Evolutionary conservation across 2,329 filamentous ascomycete species (phyloP), one percentile per base, ranked within the genome.

Genomic region (Fonsecaea multimorphosa): DNA sequence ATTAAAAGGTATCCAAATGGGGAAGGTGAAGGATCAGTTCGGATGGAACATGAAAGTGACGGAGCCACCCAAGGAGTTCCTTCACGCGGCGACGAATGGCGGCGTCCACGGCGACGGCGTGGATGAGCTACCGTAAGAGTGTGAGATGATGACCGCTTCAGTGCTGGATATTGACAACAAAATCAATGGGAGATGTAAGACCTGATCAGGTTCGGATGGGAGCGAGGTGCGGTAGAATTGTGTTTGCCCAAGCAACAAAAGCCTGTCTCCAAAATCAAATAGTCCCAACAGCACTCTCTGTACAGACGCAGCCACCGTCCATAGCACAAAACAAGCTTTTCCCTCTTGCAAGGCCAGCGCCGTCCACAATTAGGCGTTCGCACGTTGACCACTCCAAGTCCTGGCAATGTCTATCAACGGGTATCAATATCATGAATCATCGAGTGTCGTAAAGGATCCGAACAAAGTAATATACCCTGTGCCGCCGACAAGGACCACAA

Each of bases 1-100:
- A 61, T 83, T 98, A 61, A 91, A 96, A 81, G 92, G 88, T 0
- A 93, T 98, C 67, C 94, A 98, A 82, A 84, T 87, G 40, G 93
- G 93, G 31, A 91, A 90, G 78, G 81, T 90, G 49, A 82, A 90
- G 76, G 94, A 98, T 76, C 80, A 82, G 63, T 91, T 93, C 74
- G 87, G 87, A 3, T 97, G 93, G 93, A 85, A 80, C 61, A 74
- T 74, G 34, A 74, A 75, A 44, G 77, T 82, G n/a, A 73, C 75
- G 40, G 69, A 72, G 61, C 67, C 71, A 5, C 68, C 71, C 5
- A 58, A 58, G 19, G 70, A 68, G 7, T 72, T 72, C 61, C 34
- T 36, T 40, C 58, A 61, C 16, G 55, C 61, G 3, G 40, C 55
- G 5, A 44, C 44, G 9, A 67, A 63, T n/a, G 63, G 63, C 9